Percentiles rank a stretch among this genome's conserved stretches.
Conservation (phyloP, 306 rosid genomes). For the Trichosanthes cucumerina region DNA sequence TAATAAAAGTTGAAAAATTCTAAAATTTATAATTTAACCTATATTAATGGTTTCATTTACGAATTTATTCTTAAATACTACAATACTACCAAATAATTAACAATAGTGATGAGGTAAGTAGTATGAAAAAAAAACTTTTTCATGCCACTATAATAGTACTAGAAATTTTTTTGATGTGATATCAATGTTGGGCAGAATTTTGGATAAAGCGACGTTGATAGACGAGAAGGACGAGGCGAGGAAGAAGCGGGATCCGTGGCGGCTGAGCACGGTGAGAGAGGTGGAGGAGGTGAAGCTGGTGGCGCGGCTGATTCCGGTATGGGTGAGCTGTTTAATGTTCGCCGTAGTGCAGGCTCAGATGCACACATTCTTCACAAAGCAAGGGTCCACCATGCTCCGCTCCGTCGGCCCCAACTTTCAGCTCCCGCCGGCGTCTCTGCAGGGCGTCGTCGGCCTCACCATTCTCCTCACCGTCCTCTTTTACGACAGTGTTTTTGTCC, state of each 20-base stretch:
- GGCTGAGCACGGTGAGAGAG: conserved; percentile 54
- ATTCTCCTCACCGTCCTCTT: conserved; percentile 35
- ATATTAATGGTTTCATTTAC: too few species aligned
- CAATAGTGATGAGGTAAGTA: too few species aligned
- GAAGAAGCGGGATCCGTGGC: conserved; percentile 53
- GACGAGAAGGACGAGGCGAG: conserved; percentile 38
- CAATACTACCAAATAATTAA: too few species aligned
- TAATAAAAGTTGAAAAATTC: too few species aligned
- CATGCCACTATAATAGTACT: too few species aligned
- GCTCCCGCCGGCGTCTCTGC: conserved; percentile 63
- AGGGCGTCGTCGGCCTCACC: conserved; percentile 34
- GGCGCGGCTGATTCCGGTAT: conserved; percentile 53
- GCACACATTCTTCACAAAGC: conserved; percentile 56
- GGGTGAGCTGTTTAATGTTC: conserved; percentile 63
- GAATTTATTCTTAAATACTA: too few species aligned
- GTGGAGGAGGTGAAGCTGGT: conserved; percentile 73
- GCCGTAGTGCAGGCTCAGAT: conserved; percentile 40
- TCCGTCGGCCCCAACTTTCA: conserved; percentile 42
- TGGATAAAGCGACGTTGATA: conserved; percentile 58
- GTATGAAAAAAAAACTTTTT: too few species aligned
- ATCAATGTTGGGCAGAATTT: conserved; percentile 18
- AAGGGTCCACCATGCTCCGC: conserved; percentile 45
- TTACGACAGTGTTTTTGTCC: conserved; percentile 51
- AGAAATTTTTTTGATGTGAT: too few species aligned
- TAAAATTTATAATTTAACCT: too few species aligned